Conservation (phyloP, 805 yeast genomes). For the Candida gorgasii region DNA sequence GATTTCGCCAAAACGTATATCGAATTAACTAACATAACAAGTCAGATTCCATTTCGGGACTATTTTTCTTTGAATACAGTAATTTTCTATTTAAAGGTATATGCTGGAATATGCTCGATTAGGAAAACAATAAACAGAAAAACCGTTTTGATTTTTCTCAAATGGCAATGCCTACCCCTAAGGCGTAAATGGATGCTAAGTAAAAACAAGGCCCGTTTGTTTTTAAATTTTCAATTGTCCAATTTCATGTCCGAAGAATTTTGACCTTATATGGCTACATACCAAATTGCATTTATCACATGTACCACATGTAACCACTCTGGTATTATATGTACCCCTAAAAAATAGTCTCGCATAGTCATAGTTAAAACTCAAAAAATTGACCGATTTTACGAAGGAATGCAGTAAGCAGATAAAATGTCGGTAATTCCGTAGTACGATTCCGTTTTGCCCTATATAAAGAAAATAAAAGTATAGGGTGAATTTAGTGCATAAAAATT, state of each 20-base stretch:
- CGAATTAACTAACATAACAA: not conserved
- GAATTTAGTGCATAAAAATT: not conserved
- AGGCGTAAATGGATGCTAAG: not conserved
- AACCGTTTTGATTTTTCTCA: constrained; percentile 1
- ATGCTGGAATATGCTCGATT: constrained; percentile 1
- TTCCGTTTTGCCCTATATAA: not conserved
- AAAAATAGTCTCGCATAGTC: too few relatives aligned
- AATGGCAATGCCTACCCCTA: constrained; percentile 1
- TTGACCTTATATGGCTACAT: too few relatives aligned
- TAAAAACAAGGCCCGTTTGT: not conserved
- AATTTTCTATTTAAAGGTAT: not conserved
- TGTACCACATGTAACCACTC: too few relatives aligned
- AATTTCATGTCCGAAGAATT: too few relatives aligned
- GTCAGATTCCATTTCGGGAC: not conserved
- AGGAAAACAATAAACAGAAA: constrained; percentile 5
- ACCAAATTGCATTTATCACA: too few relatives aligned
- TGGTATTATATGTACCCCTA: too few relatives aligned
- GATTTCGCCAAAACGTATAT: not conserved
- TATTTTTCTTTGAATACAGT: not conserved
- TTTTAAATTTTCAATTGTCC: too few relatives aligned
- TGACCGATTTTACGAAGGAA: constrained; percentile 2
- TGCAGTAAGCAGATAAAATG: not conserved
- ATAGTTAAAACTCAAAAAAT: too few relatives aligned
- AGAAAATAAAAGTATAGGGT: not conserved
- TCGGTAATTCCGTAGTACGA: constrained; percentile 2